Conservation (phyloP, 2,329 filamentous ascomycete genomes). For the Scedosporium aurantiacum region DNA sequence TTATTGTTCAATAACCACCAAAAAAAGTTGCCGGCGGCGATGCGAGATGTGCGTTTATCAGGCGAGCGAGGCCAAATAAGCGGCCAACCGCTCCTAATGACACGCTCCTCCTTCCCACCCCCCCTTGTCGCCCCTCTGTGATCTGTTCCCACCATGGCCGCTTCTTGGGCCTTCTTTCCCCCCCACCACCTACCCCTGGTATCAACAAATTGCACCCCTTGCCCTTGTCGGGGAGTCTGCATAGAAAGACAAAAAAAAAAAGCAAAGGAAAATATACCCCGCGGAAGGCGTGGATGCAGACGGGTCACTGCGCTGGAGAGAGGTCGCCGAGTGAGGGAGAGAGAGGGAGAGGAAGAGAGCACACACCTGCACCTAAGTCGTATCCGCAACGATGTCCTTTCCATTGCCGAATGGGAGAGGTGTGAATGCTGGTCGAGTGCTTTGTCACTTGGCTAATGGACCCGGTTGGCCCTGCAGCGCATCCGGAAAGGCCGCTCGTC, state of each 20-base stretch:
- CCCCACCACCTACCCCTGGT: neutral
- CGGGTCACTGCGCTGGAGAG: neutral
- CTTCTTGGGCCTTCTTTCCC: neutral
- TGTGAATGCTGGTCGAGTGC: neutral
- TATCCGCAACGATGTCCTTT: neutral
- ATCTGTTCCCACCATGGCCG: neutral
- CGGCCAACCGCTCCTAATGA: neutral
- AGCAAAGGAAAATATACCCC: neutral
- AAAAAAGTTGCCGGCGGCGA: neutral
- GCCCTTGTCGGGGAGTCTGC: too few species aligned
- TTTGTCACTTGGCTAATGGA: neutral
- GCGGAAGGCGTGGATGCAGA: neutral
- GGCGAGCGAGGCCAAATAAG: constrained; percentile 1
- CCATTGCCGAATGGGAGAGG: neutral
- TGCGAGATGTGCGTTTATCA: neutral
- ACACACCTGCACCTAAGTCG: neutral
- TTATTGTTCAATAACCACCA: neutral
- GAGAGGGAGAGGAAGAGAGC: neutral
- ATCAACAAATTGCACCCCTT: too few species aligned
- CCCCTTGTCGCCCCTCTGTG: neutral
- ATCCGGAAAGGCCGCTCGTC: neutral
- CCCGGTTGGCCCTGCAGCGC: neutral
- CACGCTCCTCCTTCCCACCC: neutral
- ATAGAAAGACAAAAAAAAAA: too few species aligned
- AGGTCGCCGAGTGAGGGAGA: neutral